Percentiles rank a stretch among this genome's conserved stretches.
These are phyloP conservation scores for Naganishia liquefaciens DNA, from an alignment of 1,284 basidiomycete genomes.

Conservation along the genomic window DNA sequence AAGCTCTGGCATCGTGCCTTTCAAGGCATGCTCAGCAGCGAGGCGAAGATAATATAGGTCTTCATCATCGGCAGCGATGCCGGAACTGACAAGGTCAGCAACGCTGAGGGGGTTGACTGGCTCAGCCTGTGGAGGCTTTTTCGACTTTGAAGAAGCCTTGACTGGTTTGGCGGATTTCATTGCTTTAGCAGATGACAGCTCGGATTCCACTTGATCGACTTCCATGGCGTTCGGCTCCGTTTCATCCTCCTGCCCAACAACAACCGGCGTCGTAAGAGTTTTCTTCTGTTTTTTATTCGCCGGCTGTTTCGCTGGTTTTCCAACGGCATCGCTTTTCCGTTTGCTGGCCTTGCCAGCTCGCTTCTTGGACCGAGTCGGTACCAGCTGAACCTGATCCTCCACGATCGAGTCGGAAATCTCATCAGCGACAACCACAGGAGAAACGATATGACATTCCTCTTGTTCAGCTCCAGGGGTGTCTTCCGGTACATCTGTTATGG, in stretches of 20 bases:
- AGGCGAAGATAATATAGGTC: constrained; percentile 83
- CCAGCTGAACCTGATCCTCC: constrained; percentile 1
- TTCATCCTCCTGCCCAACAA: constrained; percentile 27
- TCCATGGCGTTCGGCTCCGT: constrained; percentile 32
- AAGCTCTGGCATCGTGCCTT: constrained; percentile 41
- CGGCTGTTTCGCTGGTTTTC: constrained; percentile 37
- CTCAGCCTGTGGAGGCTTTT: constrained; percentile 27
- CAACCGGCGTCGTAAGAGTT: constrained; percentile 32
- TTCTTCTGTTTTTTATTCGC: constrained; percentile 39
- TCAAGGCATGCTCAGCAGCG: constrained; percentile 56
- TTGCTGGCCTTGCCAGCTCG: constrained; percentile 27
- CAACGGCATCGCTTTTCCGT: constrained; percentile 31
- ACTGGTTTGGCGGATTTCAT: constrained; percentile 24
- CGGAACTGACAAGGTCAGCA: constrained; percentile 44
- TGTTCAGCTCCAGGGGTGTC: neutral
- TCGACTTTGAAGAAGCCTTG: neutral
- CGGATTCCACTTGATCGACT: constrained; percentile 17
- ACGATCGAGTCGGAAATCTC: constrained; percentile 33
- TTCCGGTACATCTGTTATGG: constrained; percentile 8
- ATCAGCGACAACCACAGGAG: constrained; percentile 13
- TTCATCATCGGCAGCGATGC: constrained; percentile 82
- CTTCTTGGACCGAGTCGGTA: neutral
- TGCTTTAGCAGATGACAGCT: neutral
- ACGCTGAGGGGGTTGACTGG: constrained; percentile 40
- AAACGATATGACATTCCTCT: neutral